Evolutionary conservation across 495 filamentous ascomycete species (phyloP).

Genomic region (Ascobolus immersus): DNA sequence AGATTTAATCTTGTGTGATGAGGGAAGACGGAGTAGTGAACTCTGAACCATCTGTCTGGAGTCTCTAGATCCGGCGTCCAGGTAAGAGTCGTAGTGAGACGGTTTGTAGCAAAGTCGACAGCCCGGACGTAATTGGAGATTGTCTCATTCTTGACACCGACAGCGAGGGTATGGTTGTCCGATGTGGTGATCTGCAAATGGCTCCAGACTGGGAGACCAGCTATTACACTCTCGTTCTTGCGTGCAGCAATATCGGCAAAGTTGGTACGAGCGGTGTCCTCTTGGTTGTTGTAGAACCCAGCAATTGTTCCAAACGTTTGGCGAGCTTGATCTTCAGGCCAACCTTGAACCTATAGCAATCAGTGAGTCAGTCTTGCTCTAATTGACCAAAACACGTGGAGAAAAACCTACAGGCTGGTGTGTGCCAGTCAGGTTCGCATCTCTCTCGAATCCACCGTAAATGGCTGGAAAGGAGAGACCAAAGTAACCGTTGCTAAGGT

Average conservation of each 20-base stretch:
- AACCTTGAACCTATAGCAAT: too few relatives aligned
- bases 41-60: not conserved
- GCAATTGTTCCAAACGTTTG: slow-evolving; percentile 50
- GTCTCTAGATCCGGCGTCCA: slow-evolving; percentile 30
- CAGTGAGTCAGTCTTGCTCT: too few relatives aligned
- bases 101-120: slow-evolving; percentile 35
- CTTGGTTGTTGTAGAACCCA: slow-evolving; percentile 46
- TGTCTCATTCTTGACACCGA: slow-evolving; percentile 31
- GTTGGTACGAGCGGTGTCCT: slow-evolving; percentile 36
- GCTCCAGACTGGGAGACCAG: slow-evolving; percentile 40
- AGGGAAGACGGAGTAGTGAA: slow-evolving; percentile 23
- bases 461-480: slow-evolving; percentile 35
- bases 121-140: slow-evolving; percentile 36
- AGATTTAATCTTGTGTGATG: slow-evolving; percentile 19
- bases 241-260: slow-evolving; percentile 47
- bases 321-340: slow-evolving; percentile 42
- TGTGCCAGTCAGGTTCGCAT: slow-evolving; percentile 14
- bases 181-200: slow-evolving; percentile 21
- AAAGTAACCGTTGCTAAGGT: slow-evolving; percentile 37
- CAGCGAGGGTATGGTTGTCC: slow-evolving; percentile 31
- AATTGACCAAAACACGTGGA: too few relatives aligned
- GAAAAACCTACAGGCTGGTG: slow-evolving; percentile 32
- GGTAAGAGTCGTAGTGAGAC: slow-evolving; percentile 36
- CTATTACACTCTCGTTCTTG: slow-evolving; percentile 47
- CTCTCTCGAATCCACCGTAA: slow-evolving; percentile 20